Percentiles rank a stretch among this genome's conserved stretches.
Conservation (phyloP, 139 green algal species). For the Volvox reticuliferus region DNA sequence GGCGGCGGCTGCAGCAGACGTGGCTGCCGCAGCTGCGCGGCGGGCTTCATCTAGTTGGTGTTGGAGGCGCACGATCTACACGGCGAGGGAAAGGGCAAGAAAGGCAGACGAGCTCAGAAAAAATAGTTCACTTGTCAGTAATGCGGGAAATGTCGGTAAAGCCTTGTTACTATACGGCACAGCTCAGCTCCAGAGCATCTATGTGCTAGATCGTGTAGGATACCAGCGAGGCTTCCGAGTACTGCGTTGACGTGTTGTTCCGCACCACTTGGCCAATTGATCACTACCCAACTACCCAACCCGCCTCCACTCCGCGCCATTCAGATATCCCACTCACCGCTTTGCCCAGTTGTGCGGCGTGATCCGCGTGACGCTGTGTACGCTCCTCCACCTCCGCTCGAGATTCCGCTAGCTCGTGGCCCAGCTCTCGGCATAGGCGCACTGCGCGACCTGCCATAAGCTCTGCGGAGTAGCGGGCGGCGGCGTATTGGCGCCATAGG, state of each 20-base stretch:
- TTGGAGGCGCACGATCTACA: constrained; percentile 24
- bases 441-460: constrained; percentile 39
- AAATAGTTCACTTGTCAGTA: too few species aligned
- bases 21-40: neutral
- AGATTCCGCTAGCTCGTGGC: neutral
- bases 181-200: too few species aligned
- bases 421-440: constrained; percentile 36
- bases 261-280: too few species aligned
- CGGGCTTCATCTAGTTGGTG: constrained; percentile 12
- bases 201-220: too few species aligned
- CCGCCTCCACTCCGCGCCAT: too few species aligned
- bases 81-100: neutral
- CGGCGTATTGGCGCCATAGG: constrained; percentile 43
- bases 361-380: neutral
- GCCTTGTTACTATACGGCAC: too few species aligned
- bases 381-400: constrained; percentile 3
- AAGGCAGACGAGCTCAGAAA: neutral
- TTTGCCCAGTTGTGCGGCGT: neutral
- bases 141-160: too few species aligned
- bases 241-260: too few species aligned
- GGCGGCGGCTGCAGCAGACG: neutral
- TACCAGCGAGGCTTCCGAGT: too few species aligned
- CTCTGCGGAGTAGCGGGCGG: constrained; percentile 29
- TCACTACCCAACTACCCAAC: too few species aligned
- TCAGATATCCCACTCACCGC: neutral